These are phyloP conservation scores for Aspergillus conjunctus DNA, from an alignment of 495 filamentous ascomycete species.

Conservation along the genomic window DNA sequence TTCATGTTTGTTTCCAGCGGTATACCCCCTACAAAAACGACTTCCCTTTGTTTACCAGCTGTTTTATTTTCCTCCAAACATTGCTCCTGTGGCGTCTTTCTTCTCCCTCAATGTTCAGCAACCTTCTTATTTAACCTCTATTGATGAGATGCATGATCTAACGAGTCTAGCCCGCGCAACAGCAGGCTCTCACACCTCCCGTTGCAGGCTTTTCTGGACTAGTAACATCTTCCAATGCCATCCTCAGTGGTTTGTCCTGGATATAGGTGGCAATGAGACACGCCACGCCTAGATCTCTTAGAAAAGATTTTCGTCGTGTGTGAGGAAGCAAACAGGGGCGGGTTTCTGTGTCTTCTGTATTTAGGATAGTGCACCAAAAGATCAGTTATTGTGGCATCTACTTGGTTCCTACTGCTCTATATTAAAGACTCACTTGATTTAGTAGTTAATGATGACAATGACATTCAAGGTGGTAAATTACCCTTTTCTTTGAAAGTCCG, in stretches of 20 bases:
- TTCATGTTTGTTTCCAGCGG: conserved; percentile 31
- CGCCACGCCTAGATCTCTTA: background rate
- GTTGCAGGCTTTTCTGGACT: background rate
- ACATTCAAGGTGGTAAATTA: no score
- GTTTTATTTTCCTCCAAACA: conserved; percentile 18
- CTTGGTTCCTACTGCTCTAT: background rate
- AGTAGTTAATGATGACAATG: no score
- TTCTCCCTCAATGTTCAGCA: conserved; percentile 3
- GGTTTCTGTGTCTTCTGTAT: background rate
- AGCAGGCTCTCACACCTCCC: background rate
- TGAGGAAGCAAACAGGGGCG: background rate
- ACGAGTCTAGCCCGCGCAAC: conserved; percentile 14
- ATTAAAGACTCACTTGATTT: no score
- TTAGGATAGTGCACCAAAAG: conserved; percentile 2
- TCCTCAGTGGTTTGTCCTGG: background rate
- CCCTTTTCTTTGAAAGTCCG: no score
- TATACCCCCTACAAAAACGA: conserved; percentile 33
- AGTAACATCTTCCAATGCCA: background rate
- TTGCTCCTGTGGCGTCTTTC: conserved; percentile 13
- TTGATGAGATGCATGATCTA: conserved; percentile 22
- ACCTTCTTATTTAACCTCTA: conserved; percentile 7
- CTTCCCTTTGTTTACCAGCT: conserved; percentile 28
- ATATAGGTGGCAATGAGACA: background rate
- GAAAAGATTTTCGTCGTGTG: background rate
- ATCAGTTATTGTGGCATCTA: background rate